Evolutionary conservation across 305 asterid species (phyloP), one percentile per base, ranked within the genome.

Genomic region (Ajuga reptans): DNA sequence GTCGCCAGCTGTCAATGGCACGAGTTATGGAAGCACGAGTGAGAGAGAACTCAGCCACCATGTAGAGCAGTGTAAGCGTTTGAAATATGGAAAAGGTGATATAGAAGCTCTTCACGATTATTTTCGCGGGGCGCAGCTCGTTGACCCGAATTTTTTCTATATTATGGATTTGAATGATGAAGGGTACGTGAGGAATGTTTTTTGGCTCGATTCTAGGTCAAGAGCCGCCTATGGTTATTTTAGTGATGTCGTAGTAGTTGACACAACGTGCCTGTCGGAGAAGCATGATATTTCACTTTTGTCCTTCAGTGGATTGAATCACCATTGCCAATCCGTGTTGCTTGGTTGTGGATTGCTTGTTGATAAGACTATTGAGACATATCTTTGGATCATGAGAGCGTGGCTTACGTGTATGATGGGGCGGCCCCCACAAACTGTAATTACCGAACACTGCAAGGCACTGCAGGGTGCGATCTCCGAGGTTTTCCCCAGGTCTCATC

Each of bases 401-500:
- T 91, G 97, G 96, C 90, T 91, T 58, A 84, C 97, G 1, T 91
- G 93, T 66, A 79, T 83, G 88, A 69, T 68, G 1, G 97, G 97
- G 46, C 86, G 83, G 9, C 81, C 95, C 41, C 97, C 97, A 31
- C 95, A 84, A 78, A 85, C 91, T 41, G 71, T 89, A 66, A 70
- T 91, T 54, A 83, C 96, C 12, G 91, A 79, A 45, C 73, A 74
- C 54, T 73, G 95, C 80, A 85, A 74, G 75, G 77, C 82, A 66
- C 76, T 91, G 73, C 83, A 71, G 50, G 80, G 68, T 65, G 93
- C 86, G 53, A 77, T 89, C 34, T 77, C 95, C 4, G 96, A 87
- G 82, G 91, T 91, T 66, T 87, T 91, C 66, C 97, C 96, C 9
- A 76, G 95, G 82, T 79, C 95, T 61, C 76, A 78, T 41, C 95